phyloP scores from a whole-genome alignment of 2,329 filamentous ascomycete species.

The Escovopsis weberi region DNA sequence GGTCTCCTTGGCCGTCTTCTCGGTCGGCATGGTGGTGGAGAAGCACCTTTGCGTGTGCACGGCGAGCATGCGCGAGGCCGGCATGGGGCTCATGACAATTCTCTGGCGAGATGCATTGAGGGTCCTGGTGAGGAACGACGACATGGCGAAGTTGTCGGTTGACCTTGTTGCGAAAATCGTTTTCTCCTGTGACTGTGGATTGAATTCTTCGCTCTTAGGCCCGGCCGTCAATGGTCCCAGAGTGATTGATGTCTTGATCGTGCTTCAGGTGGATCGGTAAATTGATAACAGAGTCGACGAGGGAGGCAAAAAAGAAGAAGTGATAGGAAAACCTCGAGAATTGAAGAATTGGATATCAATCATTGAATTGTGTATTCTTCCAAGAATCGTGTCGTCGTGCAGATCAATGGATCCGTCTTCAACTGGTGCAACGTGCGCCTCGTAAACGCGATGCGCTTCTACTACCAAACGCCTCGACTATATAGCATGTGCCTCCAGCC shows the following conservation, averaged over 20 bases:
- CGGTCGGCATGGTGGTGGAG: constrained; percentile 28
- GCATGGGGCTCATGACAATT: constrained; percentile 6
- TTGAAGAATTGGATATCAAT: too few relatives aligned
- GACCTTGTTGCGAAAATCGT: not conserved
- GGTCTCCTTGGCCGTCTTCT: constrained; percentile 36
- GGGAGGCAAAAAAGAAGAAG: too few relatives aligned
- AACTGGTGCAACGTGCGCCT: too few relatives aligned
- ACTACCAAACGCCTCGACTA: too few relatives aligned
- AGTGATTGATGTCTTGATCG: not conserved
- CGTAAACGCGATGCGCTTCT: too few relatives aligned
- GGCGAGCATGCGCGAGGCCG: constrained; percentile 23
- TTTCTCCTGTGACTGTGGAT: not conserved
- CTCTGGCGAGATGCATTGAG: not conserved
- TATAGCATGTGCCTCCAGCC: too few relatives aligned
- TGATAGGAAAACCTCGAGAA: too few relatives aligned
- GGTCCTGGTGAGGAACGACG: constrained; percentile 5
- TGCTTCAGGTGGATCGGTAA: too few relatives aligned
- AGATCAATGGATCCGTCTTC: too few relatives aligned
- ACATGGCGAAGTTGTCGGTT: not conserved
- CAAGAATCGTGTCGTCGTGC: too few relatives aligned
- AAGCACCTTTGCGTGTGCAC: constrained; percentile 33
- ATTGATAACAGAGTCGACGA: too few relatives aligned
- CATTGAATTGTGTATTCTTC: too few relatives aligned
- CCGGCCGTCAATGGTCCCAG: not conserved
- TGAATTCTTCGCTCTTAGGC: not conserved